Conservation (phyloP, 345 rosid genomes). For the Populus simonii region DNA sequence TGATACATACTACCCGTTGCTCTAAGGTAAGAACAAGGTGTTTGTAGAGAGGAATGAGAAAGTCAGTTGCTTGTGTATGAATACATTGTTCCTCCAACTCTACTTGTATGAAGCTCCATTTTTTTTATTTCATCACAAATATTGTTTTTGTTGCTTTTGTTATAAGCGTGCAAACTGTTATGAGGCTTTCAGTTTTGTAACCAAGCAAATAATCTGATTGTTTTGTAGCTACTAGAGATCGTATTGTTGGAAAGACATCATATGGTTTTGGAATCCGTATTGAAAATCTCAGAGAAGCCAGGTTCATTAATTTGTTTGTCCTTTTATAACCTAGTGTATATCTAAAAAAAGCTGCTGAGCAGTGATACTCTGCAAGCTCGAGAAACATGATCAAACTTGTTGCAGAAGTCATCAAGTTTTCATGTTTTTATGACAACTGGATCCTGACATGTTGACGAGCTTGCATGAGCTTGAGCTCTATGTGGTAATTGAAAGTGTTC, state of each 20-base stretch:
- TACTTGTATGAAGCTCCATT: too few relatives aligned
- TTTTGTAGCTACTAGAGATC: conserved; percentile 69
- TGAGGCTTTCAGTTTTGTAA: neutral
- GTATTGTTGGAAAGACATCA: conserved; percentile 37
- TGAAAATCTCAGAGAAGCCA: conserved; percentile 79
- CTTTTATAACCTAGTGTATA: neutral
- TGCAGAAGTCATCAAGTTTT: neutral
- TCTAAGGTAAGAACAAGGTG: too few relatives aligned
- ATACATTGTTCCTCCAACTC: too few relatives aligned
- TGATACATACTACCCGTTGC: too few relatives aligned
- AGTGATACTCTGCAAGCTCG: neutral
- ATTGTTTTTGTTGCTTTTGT: neutral
- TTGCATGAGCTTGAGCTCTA: neutral
- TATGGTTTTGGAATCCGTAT: conserved; percentile 78
- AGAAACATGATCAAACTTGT: neutral
- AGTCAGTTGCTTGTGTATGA: too few relatives aligned
- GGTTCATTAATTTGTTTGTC: conserved; percentile 35
- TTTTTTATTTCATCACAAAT: neutral
- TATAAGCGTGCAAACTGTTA: neutral
- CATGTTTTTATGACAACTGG: neutral
- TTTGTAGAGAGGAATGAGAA: too few relatives aligned
- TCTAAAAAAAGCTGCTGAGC: neutral
- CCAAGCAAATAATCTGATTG: neutral
- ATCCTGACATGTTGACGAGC: neutral
- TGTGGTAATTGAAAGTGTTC: neutral